Base-by-base conservation (phyloP, 2,329 filamentous ascomycete genomes). In the Albifimbria verrucaria region DNA sequence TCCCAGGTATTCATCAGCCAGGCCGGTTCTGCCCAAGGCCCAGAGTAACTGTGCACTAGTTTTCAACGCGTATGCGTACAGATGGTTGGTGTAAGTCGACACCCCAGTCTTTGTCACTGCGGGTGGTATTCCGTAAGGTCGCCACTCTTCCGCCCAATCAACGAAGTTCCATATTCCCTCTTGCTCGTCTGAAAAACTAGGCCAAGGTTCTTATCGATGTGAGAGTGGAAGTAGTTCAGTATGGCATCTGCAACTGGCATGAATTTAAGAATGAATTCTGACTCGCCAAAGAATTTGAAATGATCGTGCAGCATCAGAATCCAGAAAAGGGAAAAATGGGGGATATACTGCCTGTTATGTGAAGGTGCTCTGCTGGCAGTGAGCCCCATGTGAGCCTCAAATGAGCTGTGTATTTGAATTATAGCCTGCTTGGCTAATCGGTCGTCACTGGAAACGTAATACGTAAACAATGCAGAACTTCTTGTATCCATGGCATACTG, bases 251-350 rank as follows among this genome's bases (percentile, higher is more conserved):
- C 62, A 1, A 60, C 57, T 3, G 65, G 62, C 2, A 72, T 52
- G 22, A 72, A 72, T 10, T 55, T 60, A 2, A 62, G 60, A 1
- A 63, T 50, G 25, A 63, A 72, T 7, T 25, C 7, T 0, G 44
- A 59, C 51, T 74, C 71, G 4, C 65, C 68, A 49, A 72, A 73
- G 54, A 64, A 67, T 7, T 65, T 52, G 49, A 67, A 62, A 49
- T 74, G 71, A 52, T 74, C 72, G 39, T 59, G 64, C 0, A 74
- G 59, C 51, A 65, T 63, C 17, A 67, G 57, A 11, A 72, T 61
- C 70, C 69, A 73, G 58, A 65, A 72, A 0, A 73, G 63, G 1
- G 70, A 66, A 51, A 73, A 74, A 12, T 62, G 60, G n/a, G 68
- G 64, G 47, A 73, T 73, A 43, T 71, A 60, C 49, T 72, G 68